A percentile compares a stretch with the other conserved stretches of the same genome.
phyloP scores from a whole-genome alignment of 1,284 basidiomycete species.

The Sphagnurus paluster region DNA sequence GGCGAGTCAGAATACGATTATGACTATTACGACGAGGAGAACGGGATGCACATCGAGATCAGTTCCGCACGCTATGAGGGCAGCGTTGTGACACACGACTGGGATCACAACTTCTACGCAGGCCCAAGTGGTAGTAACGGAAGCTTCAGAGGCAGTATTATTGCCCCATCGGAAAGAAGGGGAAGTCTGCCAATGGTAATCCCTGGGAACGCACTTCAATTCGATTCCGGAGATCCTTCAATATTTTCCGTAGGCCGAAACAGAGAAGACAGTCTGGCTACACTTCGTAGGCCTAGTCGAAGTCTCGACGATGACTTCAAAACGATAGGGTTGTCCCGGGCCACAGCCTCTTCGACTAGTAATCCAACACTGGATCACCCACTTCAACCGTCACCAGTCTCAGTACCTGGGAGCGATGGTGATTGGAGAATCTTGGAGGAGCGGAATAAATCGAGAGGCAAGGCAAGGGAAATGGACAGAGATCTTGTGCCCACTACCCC shows the following conservation, averaged over 20 bases:
- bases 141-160: constrained; percentile 14
- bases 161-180: constrained; percentile 28
- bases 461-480: constrained; percentile 14
- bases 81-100: constrained; percentile 19
- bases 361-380: constrained; percentile 15
- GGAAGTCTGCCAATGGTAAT: constrained; percentile 48
- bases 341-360: constrained; percentile 6
- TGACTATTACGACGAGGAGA: constrained; percentile 30
- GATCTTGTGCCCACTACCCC: not conserved
- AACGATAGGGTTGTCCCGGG: constrained; percentile 24
- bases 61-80: constrained; percentile 34
- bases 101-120: constrained; percentile 29
- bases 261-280: constrained; percentile 49
- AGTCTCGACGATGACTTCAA: constrained; percentile 50
- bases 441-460: constrained; percentile 29
- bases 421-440: constrained; percentile 46
- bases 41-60: constrained; percentile 29
- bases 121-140: constrained; percentile 14
- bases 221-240: constrained; percentile 10
- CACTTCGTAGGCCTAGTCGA: constrained; percentile 52
- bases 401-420: constrained; percentile 46
- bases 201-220: constrained; percentile 26
- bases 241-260: constrained; percentile 31
- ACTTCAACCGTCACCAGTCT: constrained; percentile 28
- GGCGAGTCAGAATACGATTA: constrained; percentile 39